Percentiles rank a stretch among this genome's conserved stretches.
These are phyloP conservation scores for Aspergillus hortae DNA, from an alignment of 2,329 filamentous ascomycete genomes.

Conservation along the genomic window DNA sequence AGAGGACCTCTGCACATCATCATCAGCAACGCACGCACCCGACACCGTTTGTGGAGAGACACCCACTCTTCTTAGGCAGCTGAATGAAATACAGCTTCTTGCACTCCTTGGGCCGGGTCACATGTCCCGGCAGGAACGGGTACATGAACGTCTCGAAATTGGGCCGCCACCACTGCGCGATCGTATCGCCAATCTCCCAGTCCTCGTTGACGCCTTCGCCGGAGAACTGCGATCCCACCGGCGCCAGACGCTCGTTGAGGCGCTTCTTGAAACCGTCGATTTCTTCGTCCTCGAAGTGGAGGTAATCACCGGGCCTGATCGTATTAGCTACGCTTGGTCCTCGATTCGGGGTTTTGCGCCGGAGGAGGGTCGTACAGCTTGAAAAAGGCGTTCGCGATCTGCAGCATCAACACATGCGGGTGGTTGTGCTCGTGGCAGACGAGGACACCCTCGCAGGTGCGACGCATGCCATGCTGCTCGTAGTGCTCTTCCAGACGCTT, in stretches of 20 bases:
- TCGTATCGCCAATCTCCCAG: slow-evolving; percentile 90
- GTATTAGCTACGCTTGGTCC: no score
- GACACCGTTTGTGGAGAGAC: slow-evolving; percentile 30
- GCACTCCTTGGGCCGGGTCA: slow-evolving; percentile 95
- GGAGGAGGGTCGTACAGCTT: slow-evolving; percentile 62
- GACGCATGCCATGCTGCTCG: slow-evolving; percentile 85
- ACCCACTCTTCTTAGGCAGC: slow-evolving; percentile 81
- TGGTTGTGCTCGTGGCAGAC: slow-evolving; percentile 99
- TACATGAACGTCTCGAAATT: slow-evolving; percentile 99
- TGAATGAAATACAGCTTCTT: slow-evolving; percentile 99
- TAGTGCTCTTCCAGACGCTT: slow-evolving; percentile 97
- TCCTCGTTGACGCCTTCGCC: slow-evolving; percentile 86
- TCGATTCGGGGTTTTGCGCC: no score
- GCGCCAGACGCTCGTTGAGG: slow-evolving; percentile 88
- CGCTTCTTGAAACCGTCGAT: slow-evolving; percentile 90
- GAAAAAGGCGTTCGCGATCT: slow-evolving; percentile 99
- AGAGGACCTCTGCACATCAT: slow-evolving; percentile 69
- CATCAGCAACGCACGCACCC: neutral
- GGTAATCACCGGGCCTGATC: slow-evolving; percentile 79
- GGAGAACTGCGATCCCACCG: slow-evolving; percentile 75
- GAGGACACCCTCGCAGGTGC: slow-evolving; percentile 93
- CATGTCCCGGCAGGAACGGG: slow-evolving; percentile 92
- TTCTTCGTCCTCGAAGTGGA: slow-evolving; percentile 82
- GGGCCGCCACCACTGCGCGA: slow-evolving; percentile 97
- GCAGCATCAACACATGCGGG: slow-evolving; percentile 96